These are phyloP conservation scores for Apiospora aurea DNA, from an alignment of 2,329 filamentous ascomycete species.

Conservation along the genomic window DNA sequence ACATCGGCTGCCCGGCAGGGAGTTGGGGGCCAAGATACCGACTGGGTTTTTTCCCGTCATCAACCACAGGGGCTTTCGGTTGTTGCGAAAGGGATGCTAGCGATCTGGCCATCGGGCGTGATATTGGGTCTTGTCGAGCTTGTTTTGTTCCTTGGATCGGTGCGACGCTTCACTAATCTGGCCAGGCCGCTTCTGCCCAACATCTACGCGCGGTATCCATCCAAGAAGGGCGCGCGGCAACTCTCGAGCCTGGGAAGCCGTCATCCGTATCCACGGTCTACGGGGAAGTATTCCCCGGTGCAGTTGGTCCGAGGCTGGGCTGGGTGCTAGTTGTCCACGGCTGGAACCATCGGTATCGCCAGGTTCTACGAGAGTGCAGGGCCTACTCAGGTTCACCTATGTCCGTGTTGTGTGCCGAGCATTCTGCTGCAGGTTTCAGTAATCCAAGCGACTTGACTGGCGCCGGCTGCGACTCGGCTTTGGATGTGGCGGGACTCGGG, in stretches of 20 bases:
- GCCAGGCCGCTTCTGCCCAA: not conserved
- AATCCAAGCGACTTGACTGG: not conserved
- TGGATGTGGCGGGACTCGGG: constrained; percentile 11
- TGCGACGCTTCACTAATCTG: not conserved
- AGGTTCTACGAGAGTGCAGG: constrained; percentile 14
- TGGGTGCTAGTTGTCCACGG: constrained; percentile 11
- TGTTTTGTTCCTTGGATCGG: not conserved
- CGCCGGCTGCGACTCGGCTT: not conserved
- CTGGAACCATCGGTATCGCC: constrained; percentile 9
- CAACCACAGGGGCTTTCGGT: not conserved
- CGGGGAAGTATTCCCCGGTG: not conserved
- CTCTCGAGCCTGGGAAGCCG: not conserved
- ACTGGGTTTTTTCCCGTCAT: not conserved
- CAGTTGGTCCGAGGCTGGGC: constrained; percentile 15
- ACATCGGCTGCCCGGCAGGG: constrained; percentile 4
- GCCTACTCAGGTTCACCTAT: not conserved
- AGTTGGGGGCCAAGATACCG: not conserved
- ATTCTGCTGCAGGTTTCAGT: constrained; percentile 17
- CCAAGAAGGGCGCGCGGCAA: constrained; percentile 2
- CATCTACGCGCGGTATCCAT: constrained; percentile 1
- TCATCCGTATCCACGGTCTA: not conserved
- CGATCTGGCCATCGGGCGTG: constrained; percentile 1
- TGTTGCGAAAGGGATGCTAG: not conserved
- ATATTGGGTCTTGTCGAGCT: not conserved
- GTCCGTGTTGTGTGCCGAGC: constrained; percentile 5